Conservation (phyloP, 177 flowering plant genomes). For the Telopea speciosissima region DNA sequence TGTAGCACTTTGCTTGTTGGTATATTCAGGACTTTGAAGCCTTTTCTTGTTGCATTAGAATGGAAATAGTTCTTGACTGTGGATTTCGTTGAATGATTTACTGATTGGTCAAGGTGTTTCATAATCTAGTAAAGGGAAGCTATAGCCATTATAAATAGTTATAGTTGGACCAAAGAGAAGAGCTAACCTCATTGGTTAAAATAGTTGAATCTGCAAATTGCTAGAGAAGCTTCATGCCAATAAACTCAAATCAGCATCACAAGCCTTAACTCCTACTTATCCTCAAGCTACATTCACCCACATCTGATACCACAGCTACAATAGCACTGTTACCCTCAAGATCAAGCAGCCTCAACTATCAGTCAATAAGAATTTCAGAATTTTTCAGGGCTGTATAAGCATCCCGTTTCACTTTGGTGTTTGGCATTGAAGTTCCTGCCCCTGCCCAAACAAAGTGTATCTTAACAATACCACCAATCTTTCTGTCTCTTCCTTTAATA, state of each 20-base stretch:
- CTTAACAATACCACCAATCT: not conserved
- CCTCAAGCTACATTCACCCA: not conserved
- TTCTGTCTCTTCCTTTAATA: not conserved
- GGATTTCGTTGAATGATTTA: not conserved
- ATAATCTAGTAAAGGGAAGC: not conserved
- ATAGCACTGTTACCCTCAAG: not conserved
- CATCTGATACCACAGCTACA: not conserved
- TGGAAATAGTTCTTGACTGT: too few species aligned
- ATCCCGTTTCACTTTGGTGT: not conserved
- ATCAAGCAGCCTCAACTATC: not conserved
- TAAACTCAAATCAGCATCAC: not conserved
- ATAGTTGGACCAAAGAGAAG: too few species aligned
- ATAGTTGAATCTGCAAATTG: not conserved
- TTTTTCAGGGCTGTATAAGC: not conserved
- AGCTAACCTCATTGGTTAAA: too few species aligned
- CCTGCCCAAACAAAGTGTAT: not conserved
- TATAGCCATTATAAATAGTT: too few species aligned
- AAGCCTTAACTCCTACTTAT: not conserved
- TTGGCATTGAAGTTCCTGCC: not conserved
- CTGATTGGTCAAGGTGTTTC: not conserved
- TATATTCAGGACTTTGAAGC: not conserved
- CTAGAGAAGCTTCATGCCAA: not conserved
- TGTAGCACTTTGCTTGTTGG: not conserved
- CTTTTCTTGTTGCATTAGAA: too few species aligned
- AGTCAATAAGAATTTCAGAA: not conserved